Base-by-base conservation (phyloP, 768 basidiomycete species). In the Mrakia frigida region DNA sequence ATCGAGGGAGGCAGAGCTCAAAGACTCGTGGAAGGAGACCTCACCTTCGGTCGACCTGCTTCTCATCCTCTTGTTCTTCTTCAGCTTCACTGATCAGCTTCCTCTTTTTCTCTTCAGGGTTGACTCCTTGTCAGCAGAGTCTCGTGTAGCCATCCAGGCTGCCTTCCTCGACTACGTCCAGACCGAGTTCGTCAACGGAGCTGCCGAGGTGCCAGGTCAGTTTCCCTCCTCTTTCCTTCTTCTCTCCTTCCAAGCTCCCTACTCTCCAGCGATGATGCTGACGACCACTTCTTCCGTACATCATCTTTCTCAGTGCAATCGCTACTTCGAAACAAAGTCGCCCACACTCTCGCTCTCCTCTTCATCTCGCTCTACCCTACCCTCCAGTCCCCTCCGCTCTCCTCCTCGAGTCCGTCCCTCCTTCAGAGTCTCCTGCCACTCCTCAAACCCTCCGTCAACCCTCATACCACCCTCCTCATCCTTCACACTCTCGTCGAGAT, bases 401-500 rank as follows among this genome's bases (percentile, higher is more conserved):
- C 31, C 73, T 81, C n/a, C 79, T 80, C 25, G 78, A 79, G 65
- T 82, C 83, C 77, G 77, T 84, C 56, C 79, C 81, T 74, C 79
- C 84, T 39, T 80, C 82, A 76, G 60, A 56, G 78, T 81, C 60
- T 70, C 75, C 59, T 81, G 80, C 25, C 79, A 82, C 50, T 77
- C 73, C 61, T 78, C 79, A 74, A 77, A 53, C 85, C 88, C 56
- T 86, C 88, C 35, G 89, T 91, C 84, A 96, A 95, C 82, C 88
- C 88, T 61, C 92, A 95, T 81, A 88, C 96, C 43, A 91, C 91
- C 31, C 87, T 94, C 39, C 87, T 99, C 76, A 89, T 97, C 82
- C 92, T 98, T 82, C 94, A 92, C 81, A 87, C 98, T 80, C 87
- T 99, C 61, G 89, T 92, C 77, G 97, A 99, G 83, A 95, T 98